Conservation (phyloP, 148 eudicot genomes). For the Selenicereus undatus region DNA sequence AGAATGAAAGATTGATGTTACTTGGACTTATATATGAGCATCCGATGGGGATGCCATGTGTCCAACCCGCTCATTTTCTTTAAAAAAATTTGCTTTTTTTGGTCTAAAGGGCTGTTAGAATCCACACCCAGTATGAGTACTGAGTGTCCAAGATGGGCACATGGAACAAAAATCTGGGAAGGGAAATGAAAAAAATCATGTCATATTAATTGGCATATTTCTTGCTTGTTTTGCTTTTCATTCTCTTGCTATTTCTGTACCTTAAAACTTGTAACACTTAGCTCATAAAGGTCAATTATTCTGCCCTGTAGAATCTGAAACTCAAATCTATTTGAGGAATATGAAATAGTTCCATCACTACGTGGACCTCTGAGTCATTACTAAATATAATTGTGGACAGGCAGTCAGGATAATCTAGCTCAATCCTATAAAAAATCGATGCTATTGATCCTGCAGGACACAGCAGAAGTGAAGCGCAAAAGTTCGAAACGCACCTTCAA, state of each 20-base stretch:
- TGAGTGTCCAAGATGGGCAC: not conserved
- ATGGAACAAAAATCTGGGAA: no score
- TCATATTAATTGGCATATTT: not conserved
- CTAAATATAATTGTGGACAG: no score
- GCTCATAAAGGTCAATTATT: not conserved
- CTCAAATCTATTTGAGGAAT: not conserved
- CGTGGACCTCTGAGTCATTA: no score
- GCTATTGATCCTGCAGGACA: conserved; percentile 46
- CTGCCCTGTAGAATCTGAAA: not conserved
- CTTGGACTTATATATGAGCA: not conserved
- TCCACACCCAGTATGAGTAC: not conserved
- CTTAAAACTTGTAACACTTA: not conserved
- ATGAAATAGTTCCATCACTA: no score
- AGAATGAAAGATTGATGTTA: not conserved
- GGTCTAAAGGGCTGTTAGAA: not conserved
- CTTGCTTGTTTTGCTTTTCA: not conserved
- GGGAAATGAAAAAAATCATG: not conserved
- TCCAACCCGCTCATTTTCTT: not conserved
- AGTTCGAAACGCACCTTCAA: conserved; percentile 66
- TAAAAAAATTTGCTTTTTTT: not conserved
- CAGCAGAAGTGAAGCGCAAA: conserved; percentile 73
- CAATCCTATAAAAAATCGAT: not conserved
- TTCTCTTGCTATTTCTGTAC: not conserved
- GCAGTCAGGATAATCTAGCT: not conserved
- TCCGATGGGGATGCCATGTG: not conserved